Percentiles rank a stretch among this genome's conserved stretches.
Evolutionary conservation across 2,329 filamentous ascomycete species (phyloP).

Genomic region (Grosmannia huntii): DNA sequence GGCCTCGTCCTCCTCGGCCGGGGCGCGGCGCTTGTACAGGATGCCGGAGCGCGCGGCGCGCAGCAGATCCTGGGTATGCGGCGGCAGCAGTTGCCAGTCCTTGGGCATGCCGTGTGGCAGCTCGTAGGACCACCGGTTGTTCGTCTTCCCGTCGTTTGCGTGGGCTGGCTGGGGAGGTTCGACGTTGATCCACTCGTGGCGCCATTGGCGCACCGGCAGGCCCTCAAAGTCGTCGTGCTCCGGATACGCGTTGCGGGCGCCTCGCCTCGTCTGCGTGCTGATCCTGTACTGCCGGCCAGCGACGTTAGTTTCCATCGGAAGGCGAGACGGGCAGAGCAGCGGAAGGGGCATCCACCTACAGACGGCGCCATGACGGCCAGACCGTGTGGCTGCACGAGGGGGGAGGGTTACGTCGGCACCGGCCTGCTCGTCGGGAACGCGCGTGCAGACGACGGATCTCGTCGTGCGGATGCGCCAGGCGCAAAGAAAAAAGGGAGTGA

Average conservation of each 20-base stretch:
- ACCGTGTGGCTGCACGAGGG: background rate
- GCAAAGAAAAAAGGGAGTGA: background rate
- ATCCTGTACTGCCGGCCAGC: constrained; percentile 9
- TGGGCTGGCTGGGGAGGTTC: constrained; percentile 54
- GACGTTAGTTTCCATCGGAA: no score
- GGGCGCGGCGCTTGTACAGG: constrained; percentile 59
- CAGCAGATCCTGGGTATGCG: constrained; percentile 71
- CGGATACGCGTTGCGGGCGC: constrained; percentile 40
- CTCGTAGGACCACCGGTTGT: constrained; percentile 62
- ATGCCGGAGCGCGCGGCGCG: constrained; percentile 67
- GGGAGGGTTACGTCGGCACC: background rate
- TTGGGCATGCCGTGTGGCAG: constrained; percentile 72
- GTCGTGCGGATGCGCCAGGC: background rate
- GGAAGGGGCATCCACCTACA: background rate
- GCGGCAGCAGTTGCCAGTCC: constrained; percentile 64
- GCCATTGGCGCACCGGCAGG: constrained; percentile 84
- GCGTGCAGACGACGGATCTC: background rate
- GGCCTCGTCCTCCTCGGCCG: constrained; percentile 45
- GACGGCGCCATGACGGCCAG: constrained; percentile 2
- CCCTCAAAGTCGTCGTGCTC: constrained; percentile 55
- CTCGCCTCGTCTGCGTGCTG: constrained; percentile 37
- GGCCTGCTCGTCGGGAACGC: background rate
- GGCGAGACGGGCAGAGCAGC: no score
- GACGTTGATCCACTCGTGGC: constrained; percentile 55
- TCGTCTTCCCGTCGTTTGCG: constrained; percentile 36